A percentile compares a stretch with the other conserved stretches of the same genome.
These are phyloP conservation scores for Thalassiosira mediterranea DNA, from an alignment of 352 stramenopile species.

Conservation along the genomic window DNA sequence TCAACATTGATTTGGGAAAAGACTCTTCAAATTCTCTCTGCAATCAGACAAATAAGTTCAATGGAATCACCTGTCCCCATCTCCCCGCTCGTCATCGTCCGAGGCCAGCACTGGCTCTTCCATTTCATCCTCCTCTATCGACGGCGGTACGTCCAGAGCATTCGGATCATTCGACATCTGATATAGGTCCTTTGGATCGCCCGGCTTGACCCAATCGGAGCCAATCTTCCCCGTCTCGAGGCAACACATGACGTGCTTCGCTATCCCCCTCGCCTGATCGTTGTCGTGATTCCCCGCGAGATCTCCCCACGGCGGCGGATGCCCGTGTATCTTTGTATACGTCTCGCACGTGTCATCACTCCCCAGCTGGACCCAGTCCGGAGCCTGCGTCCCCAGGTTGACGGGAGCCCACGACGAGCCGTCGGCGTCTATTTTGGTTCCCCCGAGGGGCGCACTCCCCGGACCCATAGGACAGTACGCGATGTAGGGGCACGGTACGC, in stretches of 20 bases:
- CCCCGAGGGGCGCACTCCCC: conserved; percentile 10
- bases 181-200: too few relatives aligned
- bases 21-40: too few relatives aligned
- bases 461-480: conserved; percentile 28
- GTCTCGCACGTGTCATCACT: conserved; percentile 13
- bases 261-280: conserved; percentile 17
- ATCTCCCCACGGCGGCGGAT: conserved; percentile 18
- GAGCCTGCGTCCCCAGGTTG: neutral
- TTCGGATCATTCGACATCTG: conserved; percentile 1
- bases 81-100: neutral
- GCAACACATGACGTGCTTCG: conserved; percentile 40
- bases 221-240: too few relatives aligned
- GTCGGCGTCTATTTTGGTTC: conserved; percentile 12
- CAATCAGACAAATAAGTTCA: too few relatives aligned
- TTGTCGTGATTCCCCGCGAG: conserved; percentile 14
- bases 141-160: neutral
- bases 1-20: too few relatives aligned
- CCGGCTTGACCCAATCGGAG: too few relatives aligned
- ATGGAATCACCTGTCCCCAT: too few relatives aligned
- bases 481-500: conserved; percentile 35
- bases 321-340: conserved; percentile 9
- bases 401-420: conserved; percentile 12
- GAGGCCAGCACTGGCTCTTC: neutral
- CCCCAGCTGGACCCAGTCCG: conserved; percentile 15
- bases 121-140: neutral